Base-by-base conservation (phyloP, 2,329 filamentous ascomycete genomes). In the Lecanicillium sp. region DNA sequence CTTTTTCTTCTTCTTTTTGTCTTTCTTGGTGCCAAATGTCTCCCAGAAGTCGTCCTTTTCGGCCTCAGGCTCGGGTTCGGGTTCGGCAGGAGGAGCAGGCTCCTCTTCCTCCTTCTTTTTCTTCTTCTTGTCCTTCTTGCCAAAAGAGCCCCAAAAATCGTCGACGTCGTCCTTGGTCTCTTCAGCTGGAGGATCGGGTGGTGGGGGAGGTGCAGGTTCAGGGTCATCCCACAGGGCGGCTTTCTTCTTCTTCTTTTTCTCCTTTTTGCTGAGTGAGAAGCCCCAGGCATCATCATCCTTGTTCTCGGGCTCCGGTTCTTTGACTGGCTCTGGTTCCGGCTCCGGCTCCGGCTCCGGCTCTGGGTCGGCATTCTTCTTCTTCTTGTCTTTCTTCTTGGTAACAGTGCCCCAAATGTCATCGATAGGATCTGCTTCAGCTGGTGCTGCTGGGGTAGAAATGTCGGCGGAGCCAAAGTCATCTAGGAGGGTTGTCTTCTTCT, bases 361-460 rank as follows among this genome's bases (percentile, higher is more conserved):
- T 25, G 22, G 22, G 11, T 49, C 31, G 32, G 27, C 37, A 31
- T 53, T 62, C 45, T 65, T 65, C 48, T 69, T 70, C 48, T 53
- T 54, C 40, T 53, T 55, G 27, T 50, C 46, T 28, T 54, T 54
- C 33, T 52, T 52, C 5, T 49, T 43, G 4, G 44, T 31, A 5
- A 33, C 33, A 11, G 38, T 30, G n/a, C 30, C 38, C 42, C 44
- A 49, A 28, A 44, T 40, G 32, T 49, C 43, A 15, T 47, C 41
- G 9, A 37, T 44, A 4, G 44, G 38, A 11, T 42, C 39, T 18
- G 43, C 8, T 20, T 38, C 37, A 9, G 44, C 34, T 7, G 33
- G 38, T 15, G 41, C 29, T 4, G 40, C 39, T 14, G 33, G 12
- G 6, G 41, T n/a, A 6, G 41, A 13, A 12, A 41, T 27, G 20